phyloP scores from a whole-genome alignment of 768 basidiomycete species.

The Podaxis sp. region DNA sequence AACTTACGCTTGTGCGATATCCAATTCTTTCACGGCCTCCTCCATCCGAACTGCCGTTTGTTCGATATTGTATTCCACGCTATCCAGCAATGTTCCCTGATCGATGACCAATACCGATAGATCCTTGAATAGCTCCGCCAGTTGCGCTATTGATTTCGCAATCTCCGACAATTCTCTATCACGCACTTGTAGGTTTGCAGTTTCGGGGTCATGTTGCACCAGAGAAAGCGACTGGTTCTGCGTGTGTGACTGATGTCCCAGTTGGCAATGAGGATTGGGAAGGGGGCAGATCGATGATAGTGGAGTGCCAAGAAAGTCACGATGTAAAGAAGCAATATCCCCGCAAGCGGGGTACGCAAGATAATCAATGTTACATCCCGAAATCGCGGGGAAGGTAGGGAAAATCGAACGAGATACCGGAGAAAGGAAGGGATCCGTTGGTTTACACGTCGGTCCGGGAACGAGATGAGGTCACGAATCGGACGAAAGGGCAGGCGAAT shows the following conservation, averaged over 20 bases:
- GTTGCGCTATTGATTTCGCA: slow-evolving; percentile 83
- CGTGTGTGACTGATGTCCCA: slow-evolving; percentile 25
- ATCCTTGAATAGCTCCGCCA: slow-evolving; percentile 97
- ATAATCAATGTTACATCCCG: neutral
- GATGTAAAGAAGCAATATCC: neutral
- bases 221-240: slow-evolving; percentile 33
- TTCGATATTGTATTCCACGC: slow-evolving; percentile 96
- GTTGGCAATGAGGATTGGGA: slow-evolving; percentile 2
- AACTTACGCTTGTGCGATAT: slow-evolving; percentile 74
- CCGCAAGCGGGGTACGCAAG: slow-evolving; percentile 1
- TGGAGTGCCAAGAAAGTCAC: slow-evolving; percentile 5
- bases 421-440: slow-evolving; percentile 6
- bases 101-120: slow-evolving; percentile 91
- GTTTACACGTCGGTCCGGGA: neutral
- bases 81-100: slow-evolving; percentile 95
- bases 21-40: slow-evolving; percentile 82
- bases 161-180: slow-evolving; percentile 81
- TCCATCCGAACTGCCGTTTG: slow-evolving; percentile 78
- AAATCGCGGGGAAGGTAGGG: neutral
- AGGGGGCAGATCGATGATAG: slow-evolving; percentile 11
- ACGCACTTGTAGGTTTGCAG: slow-evolving; percentile 38
- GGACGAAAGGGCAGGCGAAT: slow-evolving; percentile 3
- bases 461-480: slow-evolving; percentile 5
- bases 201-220: slow-evolving; percentile 32
- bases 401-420: neutral